These are phyloP conservation scores for Phaeodactylum tricornutum DNA, from an alignment of 108 stramenopile species.

Conservation along the genomic window DNA sequence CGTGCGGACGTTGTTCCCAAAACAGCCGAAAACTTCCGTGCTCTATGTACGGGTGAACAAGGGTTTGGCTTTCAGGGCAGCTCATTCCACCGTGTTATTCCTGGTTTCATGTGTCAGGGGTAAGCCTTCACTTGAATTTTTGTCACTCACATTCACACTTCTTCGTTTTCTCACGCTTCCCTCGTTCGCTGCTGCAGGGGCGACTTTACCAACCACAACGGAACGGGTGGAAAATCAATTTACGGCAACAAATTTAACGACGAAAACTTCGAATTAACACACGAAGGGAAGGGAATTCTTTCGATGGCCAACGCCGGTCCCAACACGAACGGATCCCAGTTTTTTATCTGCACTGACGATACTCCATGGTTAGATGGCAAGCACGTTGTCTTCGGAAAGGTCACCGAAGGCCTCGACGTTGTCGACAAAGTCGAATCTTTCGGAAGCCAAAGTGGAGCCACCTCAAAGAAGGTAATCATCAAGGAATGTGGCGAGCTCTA, in stretches of 20 bases:
- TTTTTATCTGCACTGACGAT: constrained; percentile 89
- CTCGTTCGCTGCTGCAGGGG: too few species aligned
- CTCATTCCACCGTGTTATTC: constrained; percentile 14
- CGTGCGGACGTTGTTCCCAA: constrained; percentile 91
- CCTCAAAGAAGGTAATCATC: constrained; percentile 56
- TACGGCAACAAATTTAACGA: constrained; percentile 54
- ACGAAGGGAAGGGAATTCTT: constrained; percentile 66
- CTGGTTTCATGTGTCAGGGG: constrained; percentile 38
- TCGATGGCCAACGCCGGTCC: constrained; percentile 90
- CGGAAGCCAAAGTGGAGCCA: constrained; percentile 62
- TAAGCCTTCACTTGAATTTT: constrained; percentile 2
- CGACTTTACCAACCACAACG: constrained; percentile 92
- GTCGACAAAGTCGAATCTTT: constrained; percentile 77
- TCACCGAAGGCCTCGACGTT: constrained; percentile 80
- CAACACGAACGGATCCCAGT: constrained; percentile 30
- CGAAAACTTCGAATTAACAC: constrained; percentile 91
- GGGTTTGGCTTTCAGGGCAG: constrained; percentile 85
- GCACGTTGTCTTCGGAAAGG: constrained; percentile 91
- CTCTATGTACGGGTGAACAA: constrained; percentile 94
- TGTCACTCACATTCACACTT: constrained; percentile 1
- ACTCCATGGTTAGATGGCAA: constrained; percentile 90
- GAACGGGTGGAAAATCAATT: constrained; percentile 53
- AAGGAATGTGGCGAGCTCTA: constrained; percentile 78
- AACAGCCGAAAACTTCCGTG: constrained; percentile 89
- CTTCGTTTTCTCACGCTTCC: constrained; percentile 41